Conservation (phyloP, 139 green algal species). For the Deuterostichococcus epilithicus region DNA sequence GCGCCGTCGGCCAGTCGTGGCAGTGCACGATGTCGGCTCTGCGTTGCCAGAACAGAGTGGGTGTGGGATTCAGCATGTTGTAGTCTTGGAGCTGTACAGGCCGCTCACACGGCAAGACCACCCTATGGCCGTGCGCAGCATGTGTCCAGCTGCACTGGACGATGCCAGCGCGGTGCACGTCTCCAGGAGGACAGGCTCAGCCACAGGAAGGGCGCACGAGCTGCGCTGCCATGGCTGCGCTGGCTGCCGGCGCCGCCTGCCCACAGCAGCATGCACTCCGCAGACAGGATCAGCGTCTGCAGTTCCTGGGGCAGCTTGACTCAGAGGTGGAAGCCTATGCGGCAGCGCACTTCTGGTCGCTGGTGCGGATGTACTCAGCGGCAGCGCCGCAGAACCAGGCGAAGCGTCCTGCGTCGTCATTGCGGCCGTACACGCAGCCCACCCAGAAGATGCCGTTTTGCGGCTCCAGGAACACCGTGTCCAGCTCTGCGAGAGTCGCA, state of each 20-base stretch:
- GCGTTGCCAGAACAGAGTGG: conserved; percentile 1
- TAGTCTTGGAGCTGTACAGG: too few relatives aligned
- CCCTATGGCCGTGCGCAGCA: too few relatives aligned
- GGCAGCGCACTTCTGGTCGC: conserved; percentile 5
- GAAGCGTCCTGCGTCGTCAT: conserved; percentile 68
- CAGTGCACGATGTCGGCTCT: conserved; percentile 90
- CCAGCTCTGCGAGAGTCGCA: conserved; percentile 24
- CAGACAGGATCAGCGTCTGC: not conserved
- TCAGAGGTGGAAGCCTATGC: not conserved
- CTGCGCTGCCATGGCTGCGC: too few relatives aligned
- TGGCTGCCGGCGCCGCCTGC: too few relatives aligned
- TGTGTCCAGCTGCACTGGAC: too few relatives aligned
- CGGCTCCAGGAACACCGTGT: conserved; percentile 68
- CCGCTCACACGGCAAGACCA: too few relatives aligned
- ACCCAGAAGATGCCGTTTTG: conserved; percentile 82
- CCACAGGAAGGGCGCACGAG: too few relatives aligned
- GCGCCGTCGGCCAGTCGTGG: conserved; percentile 93
- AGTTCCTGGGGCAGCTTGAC: too few relatives aligned
- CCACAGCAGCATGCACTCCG: not conserved
- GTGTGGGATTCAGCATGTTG: too few relatives aligned
- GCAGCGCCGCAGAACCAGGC: conserved; percentile 87
- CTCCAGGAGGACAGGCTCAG: too few relatives aligned
- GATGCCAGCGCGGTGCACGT: too few relatives aligned
- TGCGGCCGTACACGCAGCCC: conserved; percentile 83
- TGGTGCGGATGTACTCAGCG: conserved; percentile 84